Base-by-base conservation (phyloP, 2,329 filamentous ascomycete species). In the Dryadomyces sulphureus region DNA sequence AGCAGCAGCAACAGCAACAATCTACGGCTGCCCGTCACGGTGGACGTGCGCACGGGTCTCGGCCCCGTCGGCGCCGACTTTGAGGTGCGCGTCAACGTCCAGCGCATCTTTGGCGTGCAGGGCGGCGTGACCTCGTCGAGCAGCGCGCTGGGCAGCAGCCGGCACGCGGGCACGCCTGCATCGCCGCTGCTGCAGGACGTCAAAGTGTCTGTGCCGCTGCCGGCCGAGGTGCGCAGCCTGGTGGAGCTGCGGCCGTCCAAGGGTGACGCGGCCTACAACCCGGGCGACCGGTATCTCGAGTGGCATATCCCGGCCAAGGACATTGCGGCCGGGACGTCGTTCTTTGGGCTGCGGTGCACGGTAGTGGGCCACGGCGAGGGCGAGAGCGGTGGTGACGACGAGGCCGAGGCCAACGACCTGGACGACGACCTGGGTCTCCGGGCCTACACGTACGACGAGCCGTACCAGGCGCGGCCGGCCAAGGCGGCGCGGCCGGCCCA, bases 301-400 rank as follows among this genome's bases (percentile, higher is more conserved):
- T 96, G 90, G 90, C 75, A 79, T 48, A 77, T 96, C 36, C 77
- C 80, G 1, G 74, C 77, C 21, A 89, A 87, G 62, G 88, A 94
- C 47, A 71, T 88, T 2, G 72, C 76, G 0, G 72, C 74, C 1
- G 72, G 83, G 2, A 72, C 74, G 16, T 74, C 80, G 1, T 78
- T 76, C 45, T 87, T 87, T 45, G 81, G 77, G 1, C 68, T 96
- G 36, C 76, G 84, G 43, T 92, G 87, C 56, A 89, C 84, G 0
- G 82, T 93, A 0, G 75, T 86, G 8, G 88, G 89, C 1, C 70
- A 73, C 21, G 59, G 71, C 5, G 66, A 68, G 40, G 62, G 66
- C 7, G 64, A 68, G 45, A 69, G 70, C 3, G 63, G 65, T 5
- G 50, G 48, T 6, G 44, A 68, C 45, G 68, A 68, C 4, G 65